Percentiles rank a stretch among this genome's conserved stretches.
These are phyloP conservation scores for Cymbopogon flexuosus DNA, from an alignment of 202 grass and related monocot species.

Conservation along the genomic window DNA sequence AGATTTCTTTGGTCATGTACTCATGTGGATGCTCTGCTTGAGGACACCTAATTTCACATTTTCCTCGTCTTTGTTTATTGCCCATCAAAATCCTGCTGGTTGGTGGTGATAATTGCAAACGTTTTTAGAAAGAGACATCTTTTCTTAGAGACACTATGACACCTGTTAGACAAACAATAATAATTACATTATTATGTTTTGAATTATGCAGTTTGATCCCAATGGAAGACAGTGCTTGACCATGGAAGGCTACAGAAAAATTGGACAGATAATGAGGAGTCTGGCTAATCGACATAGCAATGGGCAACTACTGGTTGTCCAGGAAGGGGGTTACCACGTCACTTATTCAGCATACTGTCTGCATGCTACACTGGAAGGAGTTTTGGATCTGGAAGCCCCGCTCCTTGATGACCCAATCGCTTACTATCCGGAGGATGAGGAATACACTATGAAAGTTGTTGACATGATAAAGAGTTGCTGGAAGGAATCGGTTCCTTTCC, in stretches of 20 bases:
- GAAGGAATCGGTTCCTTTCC: conserved; percentile 70
- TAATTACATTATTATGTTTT: conserved; percentile 4
- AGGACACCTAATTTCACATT: background rate
- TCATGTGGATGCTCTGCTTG: background rate
- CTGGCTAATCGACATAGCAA: conserved; percentile 44
- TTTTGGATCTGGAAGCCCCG: conserved; percentile 43
- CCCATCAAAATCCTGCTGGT: background rate
- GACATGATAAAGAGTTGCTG: conserved; percentile 56
- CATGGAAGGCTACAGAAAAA: conserved; percentile 75
- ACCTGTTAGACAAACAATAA: background rate
- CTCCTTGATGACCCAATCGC: conserved; percentile 71
- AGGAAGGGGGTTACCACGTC: conserved; percentile 84
- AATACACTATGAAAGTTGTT: conserved; percentile 47
- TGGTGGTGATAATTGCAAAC: background rate
- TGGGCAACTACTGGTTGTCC: conserved; percentile 69
- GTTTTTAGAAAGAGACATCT: background rate
- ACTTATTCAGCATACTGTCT: conserved; percentile 88
- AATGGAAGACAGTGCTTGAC: conserved; percentile 94
- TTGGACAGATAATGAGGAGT: conserved; percentile 50
- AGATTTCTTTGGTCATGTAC: background rate
- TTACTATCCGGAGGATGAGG: conserved; percentile 71
- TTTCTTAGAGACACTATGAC: background rate
- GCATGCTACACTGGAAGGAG: conserved; percentile 78
- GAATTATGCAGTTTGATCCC: conserved; percentile 66
- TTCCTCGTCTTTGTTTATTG: background rate